Evolutionary conservation across 2,329 filamentous ascomycete genomes (phyloP).

Genomic region (Penicillium sp.): DNA sequence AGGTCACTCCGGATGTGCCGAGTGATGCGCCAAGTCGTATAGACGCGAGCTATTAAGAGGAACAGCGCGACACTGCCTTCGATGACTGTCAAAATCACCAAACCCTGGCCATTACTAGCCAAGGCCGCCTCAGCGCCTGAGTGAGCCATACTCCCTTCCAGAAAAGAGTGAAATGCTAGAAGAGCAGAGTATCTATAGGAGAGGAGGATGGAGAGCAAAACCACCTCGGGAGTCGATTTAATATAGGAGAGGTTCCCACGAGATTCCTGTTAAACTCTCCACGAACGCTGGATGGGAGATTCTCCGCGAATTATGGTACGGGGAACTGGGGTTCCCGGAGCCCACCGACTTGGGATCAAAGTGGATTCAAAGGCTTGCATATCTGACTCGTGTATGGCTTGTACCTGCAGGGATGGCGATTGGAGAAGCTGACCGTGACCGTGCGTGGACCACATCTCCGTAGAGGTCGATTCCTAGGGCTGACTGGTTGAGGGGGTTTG

Average conservation of each 20-base stretch:
- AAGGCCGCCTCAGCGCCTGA: background rate
- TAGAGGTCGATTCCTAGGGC: no score
- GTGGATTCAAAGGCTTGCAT: background rate
- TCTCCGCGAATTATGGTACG: background rate
- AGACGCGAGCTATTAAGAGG: constrained; percentile 16
- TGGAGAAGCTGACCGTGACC: background rate
- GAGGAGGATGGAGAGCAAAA: background rate
- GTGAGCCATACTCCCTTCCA: background rate
- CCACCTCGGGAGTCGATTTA: background rate
- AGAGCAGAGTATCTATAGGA: background rate
- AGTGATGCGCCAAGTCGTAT: constrained; percentile 18
- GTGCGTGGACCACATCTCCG: background rate
- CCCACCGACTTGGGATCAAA: background rate
- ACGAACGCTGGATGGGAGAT: background rate
- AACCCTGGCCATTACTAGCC: constrained; percentile 5
- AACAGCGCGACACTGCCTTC: constrained; percentile 15
- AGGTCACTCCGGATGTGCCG: constrained; percentile 15
- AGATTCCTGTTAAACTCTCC: background rate
- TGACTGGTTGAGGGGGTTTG: background rate
- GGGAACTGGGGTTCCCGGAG: background rate
- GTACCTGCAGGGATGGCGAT: background rate
- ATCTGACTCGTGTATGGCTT: background rate
- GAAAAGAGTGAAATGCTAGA: background rate
- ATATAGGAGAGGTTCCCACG: background rate
- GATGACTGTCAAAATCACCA: constrained; percentile 15